Conservation (phyloP, 805 yeast genomes). For the Lipomyces oligophaga region DNA sequence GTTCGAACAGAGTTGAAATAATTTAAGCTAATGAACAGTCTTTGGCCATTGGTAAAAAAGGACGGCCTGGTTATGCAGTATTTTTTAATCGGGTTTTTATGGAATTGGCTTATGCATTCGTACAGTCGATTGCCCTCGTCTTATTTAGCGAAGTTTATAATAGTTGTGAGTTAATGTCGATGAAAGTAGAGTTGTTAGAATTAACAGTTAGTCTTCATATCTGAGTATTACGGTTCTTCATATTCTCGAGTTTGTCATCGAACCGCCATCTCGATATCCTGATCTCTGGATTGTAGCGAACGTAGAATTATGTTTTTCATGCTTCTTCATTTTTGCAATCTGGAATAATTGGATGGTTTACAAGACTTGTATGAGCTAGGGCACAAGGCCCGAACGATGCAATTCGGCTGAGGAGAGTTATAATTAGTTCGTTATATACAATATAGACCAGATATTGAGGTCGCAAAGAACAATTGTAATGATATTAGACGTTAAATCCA, state of each 20-base stretch:
- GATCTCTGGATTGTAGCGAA: constrained; percentile 84
- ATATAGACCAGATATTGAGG: neutral
- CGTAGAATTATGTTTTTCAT: constrained; percentile 66
- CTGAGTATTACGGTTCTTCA: constrained; percentile 51
- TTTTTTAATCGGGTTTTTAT: constrained; percentile 52
- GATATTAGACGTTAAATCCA: constrained; percentile 59
- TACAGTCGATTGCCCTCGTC: constrained; percentile 48
- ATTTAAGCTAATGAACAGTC: constrained; percentile 37
- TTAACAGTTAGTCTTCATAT: constrained; percentile 35
- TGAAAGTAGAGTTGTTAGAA: neutral
- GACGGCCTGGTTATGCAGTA: constrained; percentile 77
- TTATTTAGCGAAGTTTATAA: constrained; percentile 49
- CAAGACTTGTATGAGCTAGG: constrained; percentile 14
- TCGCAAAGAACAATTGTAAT: neutral
- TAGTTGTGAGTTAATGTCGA: constrained; percentile 42
- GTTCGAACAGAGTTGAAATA: neutral
- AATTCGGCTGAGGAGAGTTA: neutral
- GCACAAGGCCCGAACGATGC: neutral
- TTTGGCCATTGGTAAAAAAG: constrained; percentile 79
- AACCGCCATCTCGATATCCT: constrained; percentile 49
- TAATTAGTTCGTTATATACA: neutral
- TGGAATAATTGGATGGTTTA: constrained; percentile 66
- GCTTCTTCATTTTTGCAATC: constrained; percentile 72
- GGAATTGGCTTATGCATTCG: constrained; percentile 78
- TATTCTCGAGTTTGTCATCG: constrained; percentile 47